These are phyloP conservation scores for Sphenostylis stenocarpa DNA, from an alignment of 306 rosid species.

Conservation along the genomic window DNA sequence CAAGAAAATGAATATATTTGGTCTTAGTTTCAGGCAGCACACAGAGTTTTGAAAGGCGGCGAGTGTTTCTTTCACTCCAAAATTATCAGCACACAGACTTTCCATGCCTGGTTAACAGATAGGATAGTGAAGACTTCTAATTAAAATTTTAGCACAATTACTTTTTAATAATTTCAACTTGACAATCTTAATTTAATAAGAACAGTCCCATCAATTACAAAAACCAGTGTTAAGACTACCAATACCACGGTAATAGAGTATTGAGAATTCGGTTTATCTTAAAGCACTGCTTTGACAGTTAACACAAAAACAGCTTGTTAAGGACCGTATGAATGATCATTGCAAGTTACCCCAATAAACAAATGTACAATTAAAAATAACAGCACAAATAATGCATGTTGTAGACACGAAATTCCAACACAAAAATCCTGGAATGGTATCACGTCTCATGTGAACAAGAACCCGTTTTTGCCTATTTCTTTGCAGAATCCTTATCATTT, in stretches of 20 bases:
- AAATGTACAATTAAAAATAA: neutral
- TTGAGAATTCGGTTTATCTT: no score
- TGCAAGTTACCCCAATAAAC: neutral
- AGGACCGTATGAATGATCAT: no score
- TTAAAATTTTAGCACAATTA: neutral
- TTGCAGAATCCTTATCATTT: slow-evolving; percentile 31
- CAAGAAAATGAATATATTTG: neutral
- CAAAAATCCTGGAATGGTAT: neutral
- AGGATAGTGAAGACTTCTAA: neutral
- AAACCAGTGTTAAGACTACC: neutral
- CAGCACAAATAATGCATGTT: neutral
- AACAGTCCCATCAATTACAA: neutral
- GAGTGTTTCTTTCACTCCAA: neutral
- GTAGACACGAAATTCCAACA: slow-evolving; percentile 7
- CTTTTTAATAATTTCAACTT: neutral
- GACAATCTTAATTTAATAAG: neutral
- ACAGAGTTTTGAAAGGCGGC: neutral
- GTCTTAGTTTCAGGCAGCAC: slow-evolving; percentile 10
- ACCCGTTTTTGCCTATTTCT: neutral
- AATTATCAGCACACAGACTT: neutral
- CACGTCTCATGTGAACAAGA: neutral
- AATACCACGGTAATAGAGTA: no score
- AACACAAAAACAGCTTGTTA: neutral
- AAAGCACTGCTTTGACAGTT: neutral
- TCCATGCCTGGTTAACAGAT: neutral